A percentile compares a stretch with the other conserved stretches of the same genome.
phyloP scores from a whole-genome alignment of 805 yeast genomes.

The Pichia cabralensis region DNA sequence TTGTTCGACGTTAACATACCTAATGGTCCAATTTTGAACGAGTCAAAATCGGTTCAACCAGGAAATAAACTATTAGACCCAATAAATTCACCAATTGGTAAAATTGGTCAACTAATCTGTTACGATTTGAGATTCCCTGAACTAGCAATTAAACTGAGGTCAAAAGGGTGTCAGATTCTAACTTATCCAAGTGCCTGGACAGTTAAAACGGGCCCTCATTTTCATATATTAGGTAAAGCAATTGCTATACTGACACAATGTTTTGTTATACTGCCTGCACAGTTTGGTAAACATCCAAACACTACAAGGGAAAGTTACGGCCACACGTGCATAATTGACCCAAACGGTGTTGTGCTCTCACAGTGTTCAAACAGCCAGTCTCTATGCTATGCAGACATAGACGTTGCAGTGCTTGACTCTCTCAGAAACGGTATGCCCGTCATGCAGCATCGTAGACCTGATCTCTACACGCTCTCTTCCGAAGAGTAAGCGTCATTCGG shows the following conservation, averaged over 20 bases:
- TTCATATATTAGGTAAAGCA: conserved; percentile 71
- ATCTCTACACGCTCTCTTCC: conserved; percentile 27
- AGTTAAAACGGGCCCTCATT: conserved; percentile 86
- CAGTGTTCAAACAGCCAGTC: conserved; percentile 33
- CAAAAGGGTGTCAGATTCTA: conserved; percentile 64
- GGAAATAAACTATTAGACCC: conserved; percentile 50
- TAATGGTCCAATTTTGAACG: conserved; percentile 74
- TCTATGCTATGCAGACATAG: conserved; percentile 57
- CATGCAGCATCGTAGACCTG: conserved; percentile 54
- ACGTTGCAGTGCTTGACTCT: conserved; percentile 35
- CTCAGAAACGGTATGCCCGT: conserved; percentile 70
- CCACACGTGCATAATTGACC: conserved; percentile 77
- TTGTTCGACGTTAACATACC: conserved; percentile 79
- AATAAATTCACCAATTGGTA: conserved; percentile 49
- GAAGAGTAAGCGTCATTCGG: too few species aligned
- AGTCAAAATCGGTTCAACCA: conserved; percentile 72
- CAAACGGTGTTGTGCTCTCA: conserved; percentile 78
- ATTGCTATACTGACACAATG: conserved; percentile 86
- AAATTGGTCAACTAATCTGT: conserved; percentile 66
- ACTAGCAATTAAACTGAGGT: conserved; percentile 51
- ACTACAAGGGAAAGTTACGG: conserved; percentile 68
- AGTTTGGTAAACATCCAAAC: conserved; percentile 66
- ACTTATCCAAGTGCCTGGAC: conserved; percentile 93
- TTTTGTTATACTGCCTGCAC: conserved; percentile 84
- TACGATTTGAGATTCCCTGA: conserved; percentile 88